These are phyloP conservation scores for Trichophyton rubrum DNA, from an alignment of 2,329 filamentous ascomycete genomes.

Conservation along the genomic window DNA sequence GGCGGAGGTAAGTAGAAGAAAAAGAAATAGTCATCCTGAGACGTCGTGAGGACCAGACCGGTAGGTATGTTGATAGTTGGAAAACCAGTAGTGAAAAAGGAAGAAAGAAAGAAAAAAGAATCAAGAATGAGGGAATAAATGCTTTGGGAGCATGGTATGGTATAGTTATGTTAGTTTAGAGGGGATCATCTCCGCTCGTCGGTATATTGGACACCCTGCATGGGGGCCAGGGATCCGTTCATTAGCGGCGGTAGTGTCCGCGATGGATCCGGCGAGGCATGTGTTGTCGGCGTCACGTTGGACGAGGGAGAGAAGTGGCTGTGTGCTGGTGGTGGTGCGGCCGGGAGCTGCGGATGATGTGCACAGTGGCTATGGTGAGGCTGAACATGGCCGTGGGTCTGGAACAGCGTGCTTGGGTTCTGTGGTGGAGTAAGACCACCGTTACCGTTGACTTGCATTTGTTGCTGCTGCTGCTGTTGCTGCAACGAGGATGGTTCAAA, in stretches of 20 bases:
- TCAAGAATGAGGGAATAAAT: neutral
- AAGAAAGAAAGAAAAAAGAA: neutral
- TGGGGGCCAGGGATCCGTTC: constrained; percentile 33
- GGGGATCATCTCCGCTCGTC: constrained; percentile 32
- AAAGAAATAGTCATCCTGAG: neutral
- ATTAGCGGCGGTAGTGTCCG: constrained; percentile 37
- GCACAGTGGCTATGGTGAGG: constrained; percentile 6
- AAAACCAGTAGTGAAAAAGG: neutral
- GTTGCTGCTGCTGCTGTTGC: neutral
- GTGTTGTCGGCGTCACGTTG: constrained; percentile 17
- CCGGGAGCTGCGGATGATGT: constrained; percentile 14
- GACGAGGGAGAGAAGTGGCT: constrained; percentile 25
- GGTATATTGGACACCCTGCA: constrained; percentile 42
- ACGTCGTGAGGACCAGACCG: neutral
- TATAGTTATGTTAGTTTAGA: neutral
- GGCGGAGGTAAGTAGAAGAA: neutral
- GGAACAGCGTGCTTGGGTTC: neutral
- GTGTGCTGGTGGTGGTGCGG: constrained; percentile 20
- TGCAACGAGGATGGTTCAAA: neutral
- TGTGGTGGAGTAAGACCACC: neutral
- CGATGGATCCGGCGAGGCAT: constrained; percentile 30
- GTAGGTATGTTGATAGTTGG: neutral
- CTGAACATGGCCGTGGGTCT: constrained; percentile 5
- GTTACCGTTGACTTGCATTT: neutral
- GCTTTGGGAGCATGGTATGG: neutral